Evolutionary conservation across 2,329 filamentous ascomycete species (phyloP), one percentile per base, ranked within the genome.

Genomic region (Aspergillus japonicus): DNA sequence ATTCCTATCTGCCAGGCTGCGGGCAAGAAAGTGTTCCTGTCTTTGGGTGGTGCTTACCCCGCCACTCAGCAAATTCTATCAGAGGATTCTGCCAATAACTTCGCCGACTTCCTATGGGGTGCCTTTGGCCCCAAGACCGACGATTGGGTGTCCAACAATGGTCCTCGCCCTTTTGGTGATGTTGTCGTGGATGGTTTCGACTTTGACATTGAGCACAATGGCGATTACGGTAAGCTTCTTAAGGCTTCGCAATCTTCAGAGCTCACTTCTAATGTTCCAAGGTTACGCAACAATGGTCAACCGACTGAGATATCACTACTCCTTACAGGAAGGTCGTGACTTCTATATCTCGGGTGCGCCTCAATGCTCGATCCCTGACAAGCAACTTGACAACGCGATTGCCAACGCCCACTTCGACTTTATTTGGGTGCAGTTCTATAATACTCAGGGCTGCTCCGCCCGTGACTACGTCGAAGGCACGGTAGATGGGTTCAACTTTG

Each of bases 401-500:
- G 50, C 60, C 16, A 73, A 73, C 35, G 73, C 80, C 8, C 61
- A 63, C 10, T 83, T 85, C 64, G 83, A 85, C 67, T 83, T 82
- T 64, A 66, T 85, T 62, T 85, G 81, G 72, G 75, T 83, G 39
- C 83, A 85, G 62, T 85, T 83, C 71, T 85, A 85, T 73, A 85
- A 85, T 74, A 84, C 80, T 1, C 64, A 70, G 11, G 52, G 65
- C 3, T 86, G 83, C 73, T 83, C 81, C 58, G 82, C 83, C 21
- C 72, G 76, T 21, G 71, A 74, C 51, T 81, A 73, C 33, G 74
- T 79, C 44, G 57, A 71, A 11, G 67, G 72, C 29, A 71, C 61
- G 29, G 63, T 61, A 14, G 59, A 66, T 4, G 71, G 73, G 1
- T 83, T 83, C 67, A 81, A 79, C 58, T 82, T 78, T 62, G 73